Base-by-base conservation (phyloP, 2,329 filamentous ascomycete species). In the Nannizziopsis arthrosporioides region DNA sequence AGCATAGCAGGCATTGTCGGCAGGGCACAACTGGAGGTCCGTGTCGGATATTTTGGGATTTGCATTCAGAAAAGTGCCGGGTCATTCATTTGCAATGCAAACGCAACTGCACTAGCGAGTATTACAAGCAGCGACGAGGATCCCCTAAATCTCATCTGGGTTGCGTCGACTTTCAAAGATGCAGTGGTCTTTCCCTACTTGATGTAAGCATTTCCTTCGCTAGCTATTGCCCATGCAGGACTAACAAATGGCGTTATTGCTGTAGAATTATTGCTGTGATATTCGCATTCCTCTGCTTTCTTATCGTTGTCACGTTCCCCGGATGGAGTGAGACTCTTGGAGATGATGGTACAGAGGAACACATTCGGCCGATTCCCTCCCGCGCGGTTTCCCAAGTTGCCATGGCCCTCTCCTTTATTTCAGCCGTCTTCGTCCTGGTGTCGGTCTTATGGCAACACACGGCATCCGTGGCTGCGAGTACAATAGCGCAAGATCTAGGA, bases 171-270 rank as follows among this genome's bases (percentile, higher is more conserved):
- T 56, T 98, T 98, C 72, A 96, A 96, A 68, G 88, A 96, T 67
- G 90, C 89, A 69, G 92, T 98, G 64, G 90, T 98, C 39, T 98
- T 98, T 64, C 92, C 92, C 8, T 98, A 96, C 63, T 72, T 98
- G 15, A 82, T 98, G 84, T 92, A 67, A 73, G 85, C 32, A n/a
- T 17, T 17, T 38, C 4, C 15, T 5, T 5, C 9, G 8, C 12
- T n/a, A 2, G 12, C 38, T 46, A 19, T 41, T 43, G 17, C 3
- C 12, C 10, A 12, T 38, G 14, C 30, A 11, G 3, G n/a, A 40
- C 53, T 53, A 34, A 53, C 43, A 5, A 27, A 46, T 27, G 43
- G 12, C 42, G 15, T 7, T 10, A 18, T 40, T 30, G 9, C 27
- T 14, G 22, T 56, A 92, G 86, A 55, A 98, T 98, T 72, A 89